Evolutionary conservation across 306 rosid genomes (phyloP).

Genomic region (Hippophae gyantsensis): DNA sequence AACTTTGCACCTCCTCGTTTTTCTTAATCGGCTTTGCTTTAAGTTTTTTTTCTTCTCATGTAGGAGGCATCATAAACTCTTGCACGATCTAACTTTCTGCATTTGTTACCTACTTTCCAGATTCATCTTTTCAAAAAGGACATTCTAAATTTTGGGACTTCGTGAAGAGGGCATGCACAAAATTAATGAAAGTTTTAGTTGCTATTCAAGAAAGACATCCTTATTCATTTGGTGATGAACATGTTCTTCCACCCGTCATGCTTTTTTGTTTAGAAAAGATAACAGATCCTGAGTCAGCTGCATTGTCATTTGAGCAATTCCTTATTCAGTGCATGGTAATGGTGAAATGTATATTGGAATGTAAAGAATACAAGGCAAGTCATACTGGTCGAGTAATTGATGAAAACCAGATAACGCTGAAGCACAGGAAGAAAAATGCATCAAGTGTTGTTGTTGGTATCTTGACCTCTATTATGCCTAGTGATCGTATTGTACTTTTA

Average conservation of each 20-base stretch:
- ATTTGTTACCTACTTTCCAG: slow-evolving; percentile 37
- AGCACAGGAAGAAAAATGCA: slow-evolving; percentile 73
- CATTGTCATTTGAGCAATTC: slow-evolving; percentile 70
- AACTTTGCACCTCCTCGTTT: too few species aligned
- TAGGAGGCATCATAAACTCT: slow-evolving; percentile 10
- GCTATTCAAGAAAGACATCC: slow-evolving; percentile 89
- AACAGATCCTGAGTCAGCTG: slow-evolving; percentile 71
- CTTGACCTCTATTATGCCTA: slow-evolving; percentile 72
- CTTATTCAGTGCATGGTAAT: slow-evolving; percentile 92
- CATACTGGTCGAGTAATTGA: slow-evolving; percentile 80
- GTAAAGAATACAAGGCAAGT: slow-evolving; percentile 89
- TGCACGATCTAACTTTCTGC: slow-evolving; percentile 1
- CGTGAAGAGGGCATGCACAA: slow-evolving; percentile 67
- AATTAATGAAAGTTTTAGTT: slow-evolving; percentile 83
- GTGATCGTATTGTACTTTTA: slow-evolving; percentile 57
- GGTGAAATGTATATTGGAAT: slow-evolving; percentile 82
- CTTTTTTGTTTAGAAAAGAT: slow-evolving; percentile 81
- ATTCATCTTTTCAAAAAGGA: slow-evolving; percentile 65
- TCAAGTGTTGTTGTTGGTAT: slow-evolving; percentile 70
- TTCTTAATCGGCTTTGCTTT: too few species aligned
- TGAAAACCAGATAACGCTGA: slow-evolving; percentile 66
- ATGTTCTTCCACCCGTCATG: slow-evolving; percentile 67
- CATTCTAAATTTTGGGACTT: slow-evolving; percentile 75
- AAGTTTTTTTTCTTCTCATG: too few species aligned
- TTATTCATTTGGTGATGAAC: slow-evolving; percentile 75